These are phyloP conservation scores for Nasturtium officinale DNA, from an alignment of 345 rosid species.

Conservation along the genomic window DNA sequence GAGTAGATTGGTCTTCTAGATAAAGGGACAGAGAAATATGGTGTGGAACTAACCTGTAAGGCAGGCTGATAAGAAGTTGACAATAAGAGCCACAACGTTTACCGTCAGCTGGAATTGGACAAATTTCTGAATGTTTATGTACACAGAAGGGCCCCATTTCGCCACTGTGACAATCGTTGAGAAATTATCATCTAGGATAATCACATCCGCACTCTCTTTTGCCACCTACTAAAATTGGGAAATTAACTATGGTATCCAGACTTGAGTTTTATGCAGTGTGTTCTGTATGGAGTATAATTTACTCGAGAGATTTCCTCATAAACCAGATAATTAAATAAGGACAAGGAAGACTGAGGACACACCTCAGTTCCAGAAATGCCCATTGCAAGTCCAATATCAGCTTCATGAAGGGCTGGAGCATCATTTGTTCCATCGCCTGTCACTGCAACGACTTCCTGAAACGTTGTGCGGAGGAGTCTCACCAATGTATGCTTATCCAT, in stretches of 20 bases:
- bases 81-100: conserved; percentile 78
- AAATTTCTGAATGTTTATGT: conserved; percentile 83
- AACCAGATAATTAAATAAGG: conserved; percentile 4
- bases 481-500: conserved; percentile 89
- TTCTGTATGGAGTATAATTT: background rate
- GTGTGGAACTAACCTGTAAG: conserved; percentile 59
- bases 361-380: conserved; percentile 91
- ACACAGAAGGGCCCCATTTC: conserved; percentile 91
- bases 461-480: conserved; percentile 60
- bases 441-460: conserved; percentile 83
- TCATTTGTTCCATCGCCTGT: conserved; percentile 94
- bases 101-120: conserved; percentile 94
- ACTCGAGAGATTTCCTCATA: background rate
- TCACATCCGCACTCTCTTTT: conserved; percentile 89
- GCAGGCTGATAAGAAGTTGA: conserved; percentile 92
- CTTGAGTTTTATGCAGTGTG: background rate
- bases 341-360: conserved; percentile 7
- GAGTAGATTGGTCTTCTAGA: background rate
- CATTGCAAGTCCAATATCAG: conserved; percentile 90
- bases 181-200: conserved; percentile 83
- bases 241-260: background rate
- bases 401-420: conserved; percentile 90
- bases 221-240: conserved; percentile 58
- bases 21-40: conserved; percentile 6
- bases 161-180: conserved; percentile 80